phyloP scores from a whole-genome alignment of 495 filamentous ascomycete species.

The Chaetomium fimeti region DNA sequence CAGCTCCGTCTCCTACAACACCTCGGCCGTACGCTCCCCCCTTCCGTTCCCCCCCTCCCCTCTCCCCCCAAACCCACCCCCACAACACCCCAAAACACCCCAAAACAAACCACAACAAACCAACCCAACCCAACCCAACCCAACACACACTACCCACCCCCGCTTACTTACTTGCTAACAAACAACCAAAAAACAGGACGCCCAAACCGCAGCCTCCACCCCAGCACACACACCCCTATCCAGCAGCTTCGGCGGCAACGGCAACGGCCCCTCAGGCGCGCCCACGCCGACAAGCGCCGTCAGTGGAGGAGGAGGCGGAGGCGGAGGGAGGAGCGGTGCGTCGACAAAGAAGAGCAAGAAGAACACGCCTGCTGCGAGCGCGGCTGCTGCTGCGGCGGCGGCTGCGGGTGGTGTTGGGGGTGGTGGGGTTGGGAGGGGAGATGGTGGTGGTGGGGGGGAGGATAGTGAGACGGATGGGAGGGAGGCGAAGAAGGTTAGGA shows the following conservation, averaged over 20 bases:
- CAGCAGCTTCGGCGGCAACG: conserved; percentile 42
- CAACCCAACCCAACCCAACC: background rate
- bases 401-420: background rate
- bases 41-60: too few species aligned
- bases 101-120: background rate
- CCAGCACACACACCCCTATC: conserved; percentile 53
- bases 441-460: conserved; percentile 26
- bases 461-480: conserved; percentile 53
- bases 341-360: conserved; percentile 46
- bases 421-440: too few species aligned
- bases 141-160: background rate
- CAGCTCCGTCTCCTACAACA: conserved; percentile 58
- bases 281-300: conserved; percentile 48
- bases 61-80: background rate
- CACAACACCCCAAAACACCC: background rate
- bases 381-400: conserved; percentile 11
- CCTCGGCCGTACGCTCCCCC: conserved; percentile 25
- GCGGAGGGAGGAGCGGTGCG: conserved; percentile 19
- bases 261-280: conserved; percentile 43
- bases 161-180: background rate
- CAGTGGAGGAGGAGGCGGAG: conserved; percentile 19
- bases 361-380: conserved; percentile 23
- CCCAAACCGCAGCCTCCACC: conserved; percentile 42
- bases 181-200: conserved; percentile 31
- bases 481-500: conserved; percentile 52